A percentile compares a stretch with the other conserved stretches of the same genome.
phyloP scores from a whole-genome alignment of 2,329 filamentous ascomycete species.

The Monilinia aucupariae region DNA sequence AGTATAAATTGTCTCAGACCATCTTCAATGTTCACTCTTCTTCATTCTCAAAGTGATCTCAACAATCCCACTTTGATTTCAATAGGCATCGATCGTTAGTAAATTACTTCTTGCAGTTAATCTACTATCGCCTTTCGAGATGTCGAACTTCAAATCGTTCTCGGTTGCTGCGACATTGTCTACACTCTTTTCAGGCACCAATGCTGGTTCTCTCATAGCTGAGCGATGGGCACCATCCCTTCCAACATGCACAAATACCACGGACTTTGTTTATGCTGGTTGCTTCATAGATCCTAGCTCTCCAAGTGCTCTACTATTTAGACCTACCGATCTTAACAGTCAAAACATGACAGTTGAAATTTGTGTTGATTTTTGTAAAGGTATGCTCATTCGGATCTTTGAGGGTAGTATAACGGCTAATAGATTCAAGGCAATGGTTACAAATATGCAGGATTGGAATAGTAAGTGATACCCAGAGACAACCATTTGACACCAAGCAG shows the following conservation, averaged over 20 bases:
- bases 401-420: not conserved
- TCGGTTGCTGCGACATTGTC: constrained; percentile 26
- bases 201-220: constrained; percentile 20
- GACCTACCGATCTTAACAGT: constrained; percentile 26
- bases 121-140: constrained; percentile 11
- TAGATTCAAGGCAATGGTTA: constrained; percentile 32
- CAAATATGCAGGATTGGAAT: constrained; percentile 36
- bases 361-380: constrained; percentile 38
- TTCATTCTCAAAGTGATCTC: not conserved
- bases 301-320: constrained; percentile 32
- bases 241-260: constrained; percentile 32
- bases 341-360: constrained; percentile 36
- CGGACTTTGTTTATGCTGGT: constrained; percentile 36
- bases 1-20: not conserved
- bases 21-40: not conserved
- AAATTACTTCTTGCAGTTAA: not conserved
- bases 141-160: constrained; percentile 23
- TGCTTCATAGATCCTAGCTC: constrained; percentile 34
- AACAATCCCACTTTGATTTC: not conserved
- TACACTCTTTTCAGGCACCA: constrained; percentile 23
- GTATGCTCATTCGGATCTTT: constrained; percentile 12
- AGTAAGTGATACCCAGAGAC: constrained; percentile 20
- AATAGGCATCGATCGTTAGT: not conserved
- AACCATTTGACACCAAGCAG: not conserved
- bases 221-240: constrained; percentile 23